phyloP scores from a whole-genome alignment of 768 basidiomycete genomes.

The Suillus hirtellus region DNA sequence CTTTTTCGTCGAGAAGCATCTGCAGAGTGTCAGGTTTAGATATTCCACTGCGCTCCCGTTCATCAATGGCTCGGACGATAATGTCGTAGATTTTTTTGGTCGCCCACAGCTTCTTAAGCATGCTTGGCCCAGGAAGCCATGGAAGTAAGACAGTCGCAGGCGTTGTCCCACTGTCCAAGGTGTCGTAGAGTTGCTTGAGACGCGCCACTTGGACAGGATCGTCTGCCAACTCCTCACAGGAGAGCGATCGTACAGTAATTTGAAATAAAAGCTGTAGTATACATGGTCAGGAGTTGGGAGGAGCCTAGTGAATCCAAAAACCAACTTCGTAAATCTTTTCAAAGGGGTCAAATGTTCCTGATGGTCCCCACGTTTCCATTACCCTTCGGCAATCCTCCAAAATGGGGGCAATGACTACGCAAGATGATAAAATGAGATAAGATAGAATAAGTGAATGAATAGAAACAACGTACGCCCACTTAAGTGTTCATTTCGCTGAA shows the following conservation, averaged over 20 bases:
- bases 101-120: constrained; percentile 67
- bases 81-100: constrained; percentile 80
- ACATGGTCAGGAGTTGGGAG: constrained; percentile 16
- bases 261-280: constrained; percentile 64
- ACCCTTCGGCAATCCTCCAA: constrained; percentile 61
- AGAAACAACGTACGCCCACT: constrained; percentile 50
- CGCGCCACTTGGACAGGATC: constrained; percentile 60
- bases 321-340: constrained; percentile 66
- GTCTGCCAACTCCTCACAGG: constrained; percentile 69
- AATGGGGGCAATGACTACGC: constrained; percentile 62
- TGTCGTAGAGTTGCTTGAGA: constrained; percentile 66
- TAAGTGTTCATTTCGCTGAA: constrained; percentile 64
- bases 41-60: constrained; percentile 57
- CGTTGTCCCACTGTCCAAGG: constrained; percentile 68
- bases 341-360: constrained; percentile 71
- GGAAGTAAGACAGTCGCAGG: constrained; percentile 72
- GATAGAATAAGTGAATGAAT: not conserved
- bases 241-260: constrained; percentile 65
- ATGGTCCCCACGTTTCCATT: constrained; percentile 65
- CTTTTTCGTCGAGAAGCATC: constrained; percentile 68
- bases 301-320: constrained; percentile 14
- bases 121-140: constrained; percentile 75
- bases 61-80: constrained; percentile 53
- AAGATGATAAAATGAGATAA: not conserved
- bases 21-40: constrained; percentile 69